Base-by-base conservation (phyloP, 2,329 filamentous ascomycete genomes). In the Madurella fahalii region DNA sequence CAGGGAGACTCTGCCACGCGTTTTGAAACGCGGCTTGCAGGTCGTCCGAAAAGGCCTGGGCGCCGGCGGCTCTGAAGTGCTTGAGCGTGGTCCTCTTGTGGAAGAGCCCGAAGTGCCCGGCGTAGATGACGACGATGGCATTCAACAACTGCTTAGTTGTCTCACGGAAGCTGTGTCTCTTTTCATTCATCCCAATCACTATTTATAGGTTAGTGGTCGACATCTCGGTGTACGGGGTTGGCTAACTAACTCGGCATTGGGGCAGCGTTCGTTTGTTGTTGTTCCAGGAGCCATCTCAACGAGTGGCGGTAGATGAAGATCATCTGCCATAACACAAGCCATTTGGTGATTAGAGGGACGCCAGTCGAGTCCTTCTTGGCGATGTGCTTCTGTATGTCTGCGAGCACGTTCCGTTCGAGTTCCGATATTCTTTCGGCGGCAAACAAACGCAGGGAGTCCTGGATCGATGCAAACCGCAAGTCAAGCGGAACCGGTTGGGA, bases 261-360 rank as follows among this genome's bases (percentile, higher is more conserved):
- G 2, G 52, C 53, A 47, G 53, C 47, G 16, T 59, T 43, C 15
- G 52, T 52, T 43, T 54, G 54, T 31, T 58, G 47, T 11, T 59
- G 57, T 12, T 50, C 30, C 47, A 50, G 25, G 41, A 56, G 45
- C 42, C 43, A 53, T 12, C 25, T 30, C 45, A 62, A 30, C 5
- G 61, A 58, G 13, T 61, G 52, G 9, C 60, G 63, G 37, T 64
- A 65, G 12, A 63, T 48, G 18, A 63, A 40, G 8, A 64, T 60
- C 41, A 65, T 50, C 43, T 65, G 62, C 62, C 59, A 62, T 45
- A 61, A 16, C 37, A 55, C 45, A 9, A 62, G 13, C 63, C 63
- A 65, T 15, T 50, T 53, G 20, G 46, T 47, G 12, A 48, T 17
- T 34, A 50, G 50, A 7, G 47, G 20, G 25, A n/a, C 31, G 16